A percentile compares a stretch with the other conserved stretches of the same genome.
phyloP scores from a whole-genome alignment of 2,329 filamentous ascomycete genomes.

The Clonostachys rosea region DNA sequence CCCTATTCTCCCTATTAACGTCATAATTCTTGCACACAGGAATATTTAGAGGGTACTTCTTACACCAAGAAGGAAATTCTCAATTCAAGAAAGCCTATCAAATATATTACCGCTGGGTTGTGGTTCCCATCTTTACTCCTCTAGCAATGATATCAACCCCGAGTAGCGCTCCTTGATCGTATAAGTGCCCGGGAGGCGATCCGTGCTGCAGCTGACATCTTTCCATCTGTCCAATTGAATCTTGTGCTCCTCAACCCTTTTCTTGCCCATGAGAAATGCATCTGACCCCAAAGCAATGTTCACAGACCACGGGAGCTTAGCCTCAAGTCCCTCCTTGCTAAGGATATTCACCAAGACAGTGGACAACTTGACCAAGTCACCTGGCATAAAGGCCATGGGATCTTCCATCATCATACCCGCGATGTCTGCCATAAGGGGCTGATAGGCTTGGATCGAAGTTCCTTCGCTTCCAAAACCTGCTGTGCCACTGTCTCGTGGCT shows the following conservation, averaged over 20 bases:
- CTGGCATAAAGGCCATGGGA: constrained; percentile 14
- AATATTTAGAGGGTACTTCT: too few relatives aligned
- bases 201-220: constrained; percentile 12
- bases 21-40: too few relatives aligned
- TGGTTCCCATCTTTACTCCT: too few relatives aligned
- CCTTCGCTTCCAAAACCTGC: constrained; percentile 6
- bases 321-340: constrained; percentile 15
- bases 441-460: constrained; percentile 10
- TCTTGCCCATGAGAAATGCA: constrained; percentile 11
- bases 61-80: too few relatives aligned
- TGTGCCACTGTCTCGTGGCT: constrained; percentile 11
- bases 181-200: constrained; percentile 2
- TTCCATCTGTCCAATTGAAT: constrained; percentile 13
- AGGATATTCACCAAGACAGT: constrained; percentile 16
- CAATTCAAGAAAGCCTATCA: too few relatives aligned
- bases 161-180: too few relatives aligned
- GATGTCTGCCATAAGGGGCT: constrained; percentile 10
- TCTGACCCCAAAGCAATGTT: constrained; percentile 23
- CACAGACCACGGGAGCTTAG: constrained; percentile 12
- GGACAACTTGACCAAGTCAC: constrained; percentile 14
- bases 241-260: constrained; percentile 12
- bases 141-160: too few relatives aligned
- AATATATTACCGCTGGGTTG: too few relatives aligned
- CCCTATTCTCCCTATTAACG: too few relatives aligned
- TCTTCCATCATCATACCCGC: constrained; percentile 11